Base-by-base conservation (phyloP, 306 rosid genomes). In the Nissolia schottii region DNA sequence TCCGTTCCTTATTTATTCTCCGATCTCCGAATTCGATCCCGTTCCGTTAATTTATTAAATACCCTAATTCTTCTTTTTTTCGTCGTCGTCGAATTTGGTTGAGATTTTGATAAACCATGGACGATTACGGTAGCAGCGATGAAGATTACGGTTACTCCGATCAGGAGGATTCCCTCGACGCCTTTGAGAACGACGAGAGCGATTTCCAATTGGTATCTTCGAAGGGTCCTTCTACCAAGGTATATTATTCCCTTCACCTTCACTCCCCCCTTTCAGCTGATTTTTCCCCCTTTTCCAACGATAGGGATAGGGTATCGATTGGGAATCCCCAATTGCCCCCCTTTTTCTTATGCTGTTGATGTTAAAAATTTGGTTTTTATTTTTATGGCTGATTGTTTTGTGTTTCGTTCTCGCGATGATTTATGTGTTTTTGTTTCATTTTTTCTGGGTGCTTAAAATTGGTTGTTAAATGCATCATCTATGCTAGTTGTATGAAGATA, bases 171-270 rank as follows among this genome's bases (percentile, higher is more conserved):
- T 90, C 87, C 16, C 72, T 73, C 8, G 84, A 91, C 5, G 88
- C 74, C 19, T 64, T 74, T 19, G 91, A 73, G 31, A 89, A 84
- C 74, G 94, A 91, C 3, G 96, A 84, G 37, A 40, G 71, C 43
- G 86, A 80, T 74, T 49, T 37, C 60, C 79, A 75, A 22, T 71
- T 83, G 71, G 78, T 56, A 31, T 57, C 85, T 64, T 29, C 88
- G 1, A 89, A 86, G 89, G 85, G 80, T 63, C 71, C 96, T 78
- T 50, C 91, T 9, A 79, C 86, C 31, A 86, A 87, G 99, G 99
- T 94, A 37, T 6, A n/a, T 45, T 43, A 71, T 72, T 70, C 37
- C 9, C 14, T 7, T 74, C 29, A 7, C 24, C 40, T 13, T 4
- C 5, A 45, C n/a, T 45, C 49, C 12, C 15, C 49, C 22, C 18